These are phyloP conservation scores for Metarhizium anisopliae DNA, from an alignment of 2,329 filamentous ascomycete genomes.

Conservation along the genomic window DNA sequence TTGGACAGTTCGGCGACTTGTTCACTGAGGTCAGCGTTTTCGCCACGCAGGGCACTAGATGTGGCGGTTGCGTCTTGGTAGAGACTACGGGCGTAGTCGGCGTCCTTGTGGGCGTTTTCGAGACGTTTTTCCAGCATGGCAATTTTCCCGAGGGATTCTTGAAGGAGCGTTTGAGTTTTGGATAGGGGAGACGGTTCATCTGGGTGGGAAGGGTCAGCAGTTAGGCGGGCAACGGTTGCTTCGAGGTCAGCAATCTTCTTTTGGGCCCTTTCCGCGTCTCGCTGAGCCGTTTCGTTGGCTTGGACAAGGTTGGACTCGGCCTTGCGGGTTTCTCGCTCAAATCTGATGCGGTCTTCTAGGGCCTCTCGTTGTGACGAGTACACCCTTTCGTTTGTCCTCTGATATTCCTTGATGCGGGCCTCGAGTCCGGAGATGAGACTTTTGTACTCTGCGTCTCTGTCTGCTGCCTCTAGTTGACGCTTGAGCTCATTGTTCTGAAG, in stretches of 20 bases:
- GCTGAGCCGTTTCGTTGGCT: slow-evolving; percentile 16
- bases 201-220: slow-evolving; percentile 12
- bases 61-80: slow-evolving; percentile 51
- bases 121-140: slow-evolving; percentile 31
- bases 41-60: slow-evolving; percentile 32
- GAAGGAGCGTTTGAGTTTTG: slow-evolving; percentile 23
- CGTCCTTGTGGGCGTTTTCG: slow-evolving; percentile 35
- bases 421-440: slow-evolving; percentile 35
- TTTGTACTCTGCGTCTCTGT: slow-evolving; percentile 27
- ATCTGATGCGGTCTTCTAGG: slow-evolving; percentile 39
- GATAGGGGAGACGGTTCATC: slow-evolving; percentile 18
- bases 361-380: slow-evolving; percentile 40
- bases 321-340: slow-evolving; percentile 37
- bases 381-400: slow-evolving; percentile 33
- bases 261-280: slow-evolving; percentile 28
- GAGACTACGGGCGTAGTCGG: slow-evolving; percentile 46
- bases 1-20: slow-evolving; percentile 31
- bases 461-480: slow-evolving; percentile 16
- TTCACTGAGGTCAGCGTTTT: slow-evolving; percentile 36
- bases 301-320: slow-evolving; percentile 22
- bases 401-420: slow-evolving; percentile 34
- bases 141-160: slow-evolving; percentile 27
- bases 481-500: slow-evolving; percentile 21
- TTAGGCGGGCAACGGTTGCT: slow-evolving; percentile 20
- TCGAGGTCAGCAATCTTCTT: slow-evolving; percentile 29